Evolutionary conservation across 108 stramenopile genomes (phyloP), one percentile per base, ranked within the genome.

Genomic region (Mayamaea pseudoterrestris): DNA sequence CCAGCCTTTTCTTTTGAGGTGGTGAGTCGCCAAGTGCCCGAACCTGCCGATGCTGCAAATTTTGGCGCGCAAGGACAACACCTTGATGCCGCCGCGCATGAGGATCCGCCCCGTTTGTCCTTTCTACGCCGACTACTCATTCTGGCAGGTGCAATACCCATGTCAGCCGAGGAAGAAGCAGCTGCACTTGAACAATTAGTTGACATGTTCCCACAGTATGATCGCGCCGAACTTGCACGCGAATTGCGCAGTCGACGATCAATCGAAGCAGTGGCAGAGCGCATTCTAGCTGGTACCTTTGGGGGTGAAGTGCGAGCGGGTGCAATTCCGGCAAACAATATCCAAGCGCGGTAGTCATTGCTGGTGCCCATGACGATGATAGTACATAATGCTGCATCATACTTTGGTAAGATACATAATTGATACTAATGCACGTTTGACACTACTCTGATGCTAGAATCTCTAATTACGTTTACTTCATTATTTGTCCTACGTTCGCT

Each of bases 1-100:
- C 83, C 83, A 24, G 71, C 76, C 16, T 75, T 86, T 44, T 78
- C 79, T 3, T 86, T 86, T 44, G 84, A 86, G 54, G 76, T 86
- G 9, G 77, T 86, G 3, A 63, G 84, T 7, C 66, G 84, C 30
- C 63, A 72, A 4, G 61, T 37, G 41, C 62, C 46, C 35, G 35
- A 24, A 37, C 17, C 28, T n/a, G 52, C 52, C 28, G 16, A 29
- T 27, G 37, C 26, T 24, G 47, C 11, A 46, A 31, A 52, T 17
- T 50, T 36, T 47, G n/a, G 31, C 16, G 34, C 50, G 41, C 72
- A 63, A 17, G 44, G 54, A 47, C 47, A 50, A 34, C 23, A 63
- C 25, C 52, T 44, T 64, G 37, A 23, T 12, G 12, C 20, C 30
- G 18, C 27, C 26, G 4, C 34, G 39, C 36, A 32, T 5, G 18